phyloP scores from a whole-genome alignment of 2,329 filamentous ascomycete species.

The Hypoxylon sp. region DNA sequence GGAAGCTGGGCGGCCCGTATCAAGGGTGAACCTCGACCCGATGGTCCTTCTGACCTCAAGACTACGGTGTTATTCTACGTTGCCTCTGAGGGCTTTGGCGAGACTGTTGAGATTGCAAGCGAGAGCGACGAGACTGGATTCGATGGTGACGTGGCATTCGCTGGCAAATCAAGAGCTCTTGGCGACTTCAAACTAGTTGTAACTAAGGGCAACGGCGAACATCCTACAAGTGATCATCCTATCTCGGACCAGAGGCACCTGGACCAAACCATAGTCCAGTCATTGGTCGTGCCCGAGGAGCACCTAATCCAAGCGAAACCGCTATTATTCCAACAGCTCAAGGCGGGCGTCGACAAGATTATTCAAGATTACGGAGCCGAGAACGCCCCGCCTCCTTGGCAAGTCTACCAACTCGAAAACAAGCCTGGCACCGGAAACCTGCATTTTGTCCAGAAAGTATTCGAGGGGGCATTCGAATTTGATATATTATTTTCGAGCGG shows the following conservation, averaged over 20 bases:
- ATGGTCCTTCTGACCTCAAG: slow-evolving; percentile 71
- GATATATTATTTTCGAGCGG: slow-evolving; percentile 89
- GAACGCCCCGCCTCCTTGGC: slow-evolving; percentile 80
- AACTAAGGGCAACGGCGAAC: slow-evolving; percentile 71
- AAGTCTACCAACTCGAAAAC: slow-evolving; percentile 82
- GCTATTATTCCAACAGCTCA: slow-evolving; percentile 63
- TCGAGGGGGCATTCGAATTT: slow-evolving; percentile 90
- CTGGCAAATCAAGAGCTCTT: slow-evolving; percentile 74
- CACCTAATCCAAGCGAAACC: slow-evolving; percentile 86
- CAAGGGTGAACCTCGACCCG: slow-evolving; percentile 78
- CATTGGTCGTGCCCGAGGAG: slow-evolving; percentile 70
- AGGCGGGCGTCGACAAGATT: slow-evolving; percentile 59
- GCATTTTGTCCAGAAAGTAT: slow-evolving; percentile 90
- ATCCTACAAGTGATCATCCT: slow-evolving; percentile 71
- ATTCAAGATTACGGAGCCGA: slow-evolving; percentile 61
- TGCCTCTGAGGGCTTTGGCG: slow-evolving; percentile 78
- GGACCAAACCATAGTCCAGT: slow-evolving; percentile 79
- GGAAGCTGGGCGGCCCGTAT: slow-evolving; percentile 93
- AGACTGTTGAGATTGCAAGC: slow-evolving; percentile 66
- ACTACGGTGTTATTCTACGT: slow-evolving; percentile 85
- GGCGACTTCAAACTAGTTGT: slow-evolving; percentile 83
- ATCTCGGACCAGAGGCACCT: slow-evolving; percentile 74
- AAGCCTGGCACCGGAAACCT: slow-evolving; percentile 76
- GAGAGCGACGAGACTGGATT: slow-evolving; percentile 59
- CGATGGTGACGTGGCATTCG: slow-evolving; percentile 70